Percentiles rank a stretch among this genome's conserved stretches.
Conservation (phyloP, 257 asterid genomes). For the Capsicum baccatum region DNA sequence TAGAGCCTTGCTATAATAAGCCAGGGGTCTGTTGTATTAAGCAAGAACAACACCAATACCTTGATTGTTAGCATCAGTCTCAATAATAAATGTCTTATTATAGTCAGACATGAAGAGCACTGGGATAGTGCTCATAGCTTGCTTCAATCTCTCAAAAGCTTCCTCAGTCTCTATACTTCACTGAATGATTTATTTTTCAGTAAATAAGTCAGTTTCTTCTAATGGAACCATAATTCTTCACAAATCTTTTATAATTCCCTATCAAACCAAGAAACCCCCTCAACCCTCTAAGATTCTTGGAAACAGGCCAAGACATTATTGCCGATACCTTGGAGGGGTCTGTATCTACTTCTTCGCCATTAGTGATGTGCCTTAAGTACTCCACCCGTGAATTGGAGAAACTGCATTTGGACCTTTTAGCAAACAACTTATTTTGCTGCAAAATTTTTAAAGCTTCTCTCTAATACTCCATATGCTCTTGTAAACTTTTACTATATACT, state of each 20-base stretch:
- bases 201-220: too few species aligned
- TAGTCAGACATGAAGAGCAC: not conserved
- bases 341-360: too few species aligned
- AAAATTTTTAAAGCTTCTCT: too few species aligned
- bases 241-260: not conserved
- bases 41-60: not conserved
- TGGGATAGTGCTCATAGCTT: not conserved
- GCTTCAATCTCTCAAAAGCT: not conserved
- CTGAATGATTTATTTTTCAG: not conserved
- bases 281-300: not conserved
- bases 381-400: too few species aligned
- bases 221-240: too few species aligned
- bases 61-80: not conserved
- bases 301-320: not conserved
- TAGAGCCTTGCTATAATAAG: too few species aligned
- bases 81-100: not conserved
- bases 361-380: too few species aligned
- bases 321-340: not conserved
- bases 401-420: too few species aligned
- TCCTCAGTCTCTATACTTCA: not conserved
- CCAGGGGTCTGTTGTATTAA: not conserved
- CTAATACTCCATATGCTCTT: too few species aligned
- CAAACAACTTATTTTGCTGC: too few species aligned
- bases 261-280: not conserved
- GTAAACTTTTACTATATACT: too few species aligned